Evolutionary conservation across 2,329 filamentous ascomycete species (phyloP).

Genomic region (Mariannaea sp.): DNA sequence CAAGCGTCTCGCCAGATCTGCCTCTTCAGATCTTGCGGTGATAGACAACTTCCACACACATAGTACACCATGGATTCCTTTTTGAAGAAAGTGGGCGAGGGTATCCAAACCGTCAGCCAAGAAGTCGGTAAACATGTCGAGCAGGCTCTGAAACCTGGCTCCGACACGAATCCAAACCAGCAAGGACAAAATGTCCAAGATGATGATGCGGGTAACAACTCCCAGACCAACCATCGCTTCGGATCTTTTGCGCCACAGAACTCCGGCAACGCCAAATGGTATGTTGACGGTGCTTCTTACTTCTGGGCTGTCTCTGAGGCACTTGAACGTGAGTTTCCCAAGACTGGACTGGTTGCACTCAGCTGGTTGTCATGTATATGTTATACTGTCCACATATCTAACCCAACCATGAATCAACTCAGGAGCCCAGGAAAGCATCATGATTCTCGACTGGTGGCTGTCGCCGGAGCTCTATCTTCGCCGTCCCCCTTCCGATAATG

Average conservation of each 20-base stretch:
- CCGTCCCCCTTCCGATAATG: constrained; percentile 78
- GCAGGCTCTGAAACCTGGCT: constrained; percentile 43
- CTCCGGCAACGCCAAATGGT: constrained; percentile 82
- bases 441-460: constrained; percentile 91
- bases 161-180: constrained; percentile 43
- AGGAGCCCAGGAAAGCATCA: constrained; percentile 76
- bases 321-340: constrained; percentile 60
- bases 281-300: constrained; percentile 81
- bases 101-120: constrained; percentile 39
- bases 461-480: constrained; percentile 87
- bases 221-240: constrained; percentile 53
- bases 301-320: constrained; percentile 85
- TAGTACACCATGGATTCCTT: constrained; percentile 38
- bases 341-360: neutral
- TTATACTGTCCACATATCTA: constrained; percentile 13
- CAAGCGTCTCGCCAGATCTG: no score
- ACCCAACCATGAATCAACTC: constrained; percentile 1
- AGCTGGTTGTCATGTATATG: neutral
- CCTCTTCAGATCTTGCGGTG: neutral
- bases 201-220: constrained; percentile 49
- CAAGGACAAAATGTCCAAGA: constrained; percentile 35
- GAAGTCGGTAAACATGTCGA: constrained; percentile 27
- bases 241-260: constrained; percentile 75
- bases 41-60: neutral
- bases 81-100: constrained; percentile 42